These are phyloP conservation scores for Vinca minor DNA, from an alignment of 257 asterid genomes.

Conservation along the genomic window DNA sequence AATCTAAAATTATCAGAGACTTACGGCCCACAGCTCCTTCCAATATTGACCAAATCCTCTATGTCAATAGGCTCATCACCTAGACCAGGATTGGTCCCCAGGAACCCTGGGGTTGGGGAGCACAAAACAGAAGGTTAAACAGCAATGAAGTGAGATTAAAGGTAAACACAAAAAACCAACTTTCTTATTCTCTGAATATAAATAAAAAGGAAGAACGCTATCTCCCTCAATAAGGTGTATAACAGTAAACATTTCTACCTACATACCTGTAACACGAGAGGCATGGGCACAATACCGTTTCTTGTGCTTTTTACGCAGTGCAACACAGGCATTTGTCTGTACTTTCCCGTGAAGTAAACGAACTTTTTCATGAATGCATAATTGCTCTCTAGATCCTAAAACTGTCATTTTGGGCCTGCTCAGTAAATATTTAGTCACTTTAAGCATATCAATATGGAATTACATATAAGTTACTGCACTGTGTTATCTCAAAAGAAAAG, in stretches of 20 bases:
- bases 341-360: slow-evolving; percentile 78
- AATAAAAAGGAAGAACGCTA: neutral
- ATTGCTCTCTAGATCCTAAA: slow-evolving; percentile 93
- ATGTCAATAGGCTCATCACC: slow-evolving; percentile 97
- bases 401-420: slow-evolving; percentile 95
- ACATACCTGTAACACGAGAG: slow-evolving; percentile 73
- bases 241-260: neutral
- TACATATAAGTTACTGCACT: slow-evolving; percentile 7
- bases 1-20: slow-evolving; percentile 25
- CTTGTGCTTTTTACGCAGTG: slow-evolving; percentile 59
- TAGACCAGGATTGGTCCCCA: slow-evolving; percentile 53
- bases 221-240: neutral
- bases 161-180: neutral
- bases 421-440: slow-evolving; percentile 12
- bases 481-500: slow-evolving; percentile 1
- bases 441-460: neutral
- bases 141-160: neutral
- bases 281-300: slow-evolving; percentile 69
- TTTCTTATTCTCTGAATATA: neutral
- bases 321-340: slow-evolving; percentile 92
- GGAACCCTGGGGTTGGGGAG: slow-evolving; percentile 41
- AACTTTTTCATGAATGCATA: slow-evolving; percentile 90
- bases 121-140: slow-evolving; percentile 4
- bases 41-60: slow-evolving; percentile 91
- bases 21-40: slow-evolving; percentile 86